Base-by-base conservation (phyloP, 371 early-diverging fungal genomes). In the Apophysomyces ossiformis region DNA sequence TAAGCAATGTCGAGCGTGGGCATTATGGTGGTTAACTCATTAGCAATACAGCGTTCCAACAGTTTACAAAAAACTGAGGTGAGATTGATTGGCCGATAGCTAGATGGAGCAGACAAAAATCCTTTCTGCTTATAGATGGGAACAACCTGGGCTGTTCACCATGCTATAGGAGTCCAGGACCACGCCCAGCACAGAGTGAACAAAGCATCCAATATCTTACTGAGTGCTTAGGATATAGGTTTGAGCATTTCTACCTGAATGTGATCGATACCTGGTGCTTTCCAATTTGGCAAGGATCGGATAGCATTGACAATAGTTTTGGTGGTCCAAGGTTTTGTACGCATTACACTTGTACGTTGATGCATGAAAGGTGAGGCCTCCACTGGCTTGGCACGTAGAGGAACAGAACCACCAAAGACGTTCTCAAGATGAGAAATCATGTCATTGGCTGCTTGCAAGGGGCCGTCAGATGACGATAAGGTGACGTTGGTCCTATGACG, bases 221-320 rank as follows among this genome's bases (percentile, higher is more conserved):
- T 8, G 12, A 72, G 37, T 1, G 44, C 12, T 13, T n/a, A 1
- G 0, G 32, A 26, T 5, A 72, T 16, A 0, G 71, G 64, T 36
- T 69, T 61, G 0, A 76, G 44, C 76, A 76, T 76, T 35, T 70
- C 71, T 9, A 60, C 64, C n/a, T 57, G 58, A 9, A 76, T 26
- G 35, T 70, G 73, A 36, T 76, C 72, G 7, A 37, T 13, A 45
- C 76, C 71, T n/a, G 73, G 71, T 0, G 70, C 67, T 32, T 70
- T 70, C 0, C 60, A 35, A 1, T 16, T 32, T 0, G 77, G 64
- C 1, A 71, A 59, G 0, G 32, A 9, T 4, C 26, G 4, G 39
- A 68, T 37, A 16, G 41, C n/a, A 8, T 0, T 8, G 18, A 2
- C 15, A 12, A 66, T 38, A 45, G 45, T 12, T 45, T 45, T 7